Conservation (phyloP, 345 rosid species). For the Acer saccharum region DNA sequence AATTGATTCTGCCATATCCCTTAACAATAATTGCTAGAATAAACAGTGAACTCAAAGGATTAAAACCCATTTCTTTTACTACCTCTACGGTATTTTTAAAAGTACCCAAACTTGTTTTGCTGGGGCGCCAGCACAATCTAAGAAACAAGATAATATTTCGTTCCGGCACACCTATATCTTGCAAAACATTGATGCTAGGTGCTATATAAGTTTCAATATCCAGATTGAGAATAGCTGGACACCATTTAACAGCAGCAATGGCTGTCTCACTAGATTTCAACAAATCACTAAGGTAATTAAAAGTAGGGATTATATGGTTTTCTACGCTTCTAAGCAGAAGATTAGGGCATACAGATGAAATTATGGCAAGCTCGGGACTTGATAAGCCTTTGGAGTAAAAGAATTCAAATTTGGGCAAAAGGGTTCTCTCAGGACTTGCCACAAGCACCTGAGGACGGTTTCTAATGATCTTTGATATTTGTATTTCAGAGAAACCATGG, state of each 20-base stretch:
- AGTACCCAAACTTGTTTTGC: background rate
- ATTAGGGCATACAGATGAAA: background rate
- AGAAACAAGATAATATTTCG: slow-evolving; percentile 3
- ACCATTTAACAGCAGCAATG: background rate
- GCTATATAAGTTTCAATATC: background rate
- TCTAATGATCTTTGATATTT: slow-evolving; percentile 23
- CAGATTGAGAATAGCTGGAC: background rate
- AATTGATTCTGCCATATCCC: background rate
- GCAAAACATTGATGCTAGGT: slow-evolving; percentile 12
- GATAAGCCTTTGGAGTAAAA: slow-evolving; percentile 37
- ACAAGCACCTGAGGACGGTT: slow-evolving; percentile 9
- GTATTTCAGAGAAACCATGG: slow-evolving; percentile 35
- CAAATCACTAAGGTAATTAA: slow-evolving; percentile 20
- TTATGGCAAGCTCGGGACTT: slow-evolving; percentile 8
- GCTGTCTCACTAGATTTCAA: slow-evolving; percentile 14
- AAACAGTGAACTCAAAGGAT: slow-evolving; percentile 21
- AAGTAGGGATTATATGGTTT: slow-evolving; percentile 28
- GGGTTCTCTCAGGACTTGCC: slow-evolving; percentile 22
- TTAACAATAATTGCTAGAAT: slow-evolving; percentile 15
- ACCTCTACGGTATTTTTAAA: slow-evolving; percentile 17
- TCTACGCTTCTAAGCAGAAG: slow-evolving; percentile 24
- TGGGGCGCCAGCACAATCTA: background rate
- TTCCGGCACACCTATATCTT: slow-evolving; percentile 28
- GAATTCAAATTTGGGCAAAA: slow-evolving; percentile 42
- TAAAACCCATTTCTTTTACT: slow-evolving; percentile 26